These are phyloP conservation scores for Geranium incanum DNA, from an alignment of 441 rosid genomes.

Conservation along the genomic window DNA sequence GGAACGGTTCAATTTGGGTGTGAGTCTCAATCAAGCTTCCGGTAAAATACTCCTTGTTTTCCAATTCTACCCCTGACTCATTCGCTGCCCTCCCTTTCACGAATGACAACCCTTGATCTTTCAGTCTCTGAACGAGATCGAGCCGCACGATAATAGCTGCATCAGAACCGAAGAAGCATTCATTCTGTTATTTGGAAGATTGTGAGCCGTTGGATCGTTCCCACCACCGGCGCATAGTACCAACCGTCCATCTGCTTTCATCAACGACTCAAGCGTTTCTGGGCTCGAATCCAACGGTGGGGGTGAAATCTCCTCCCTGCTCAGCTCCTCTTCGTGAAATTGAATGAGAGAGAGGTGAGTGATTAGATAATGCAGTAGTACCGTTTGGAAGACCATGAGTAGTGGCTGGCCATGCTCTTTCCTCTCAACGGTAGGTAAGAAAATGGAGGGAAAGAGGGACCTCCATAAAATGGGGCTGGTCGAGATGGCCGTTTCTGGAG, in stretches of 20 bases:
- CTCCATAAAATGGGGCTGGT: slow-evolving; percentile 69
- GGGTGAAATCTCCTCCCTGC: slow-evolving; percentile 78
- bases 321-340: slow-evolving; percentile 38
- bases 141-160: slow-evolving; percentile 88
- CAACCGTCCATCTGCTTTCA: slow-evolving; percentile 75
- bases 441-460: slow-evolving; percentile 29
- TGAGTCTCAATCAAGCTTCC: slow-evolving; percentile 88
- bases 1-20: slow-evolving; percentile 33
- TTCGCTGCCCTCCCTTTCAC: slow-evolving; percentile 24
- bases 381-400: slow-evolving; percentile 97
- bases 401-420: slow-evolving; percentile 68
- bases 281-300: slow-evolving; percentile 96
- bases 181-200: slow-evolving; percentile 51
- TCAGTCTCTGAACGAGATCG: slow-evolving; percentile 71
- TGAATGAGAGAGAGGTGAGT: slow-evolving; percentile 10
- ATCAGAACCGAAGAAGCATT: slow-evolving; percentile 73
- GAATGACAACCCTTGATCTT: slow-evolving; percentile 59
- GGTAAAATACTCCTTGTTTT: slow-evolving; percentile 79
- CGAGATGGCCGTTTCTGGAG: slow-evolving; percentile 54
- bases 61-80: slow-evolving; percentile 45
- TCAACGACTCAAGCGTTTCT: slow-evolving; percentile 70
- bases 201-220: neutral
- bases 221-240: slow-evolving; percentile 16
- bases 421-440: slow-evolving; percentile 49
- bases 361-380: slow-evolving; percentile 11